Evolutionary conservation across 2,329 filamentous ascomycete genomes (phyloP).

Genomic region (Colletotrichum shisoi): DNA sequence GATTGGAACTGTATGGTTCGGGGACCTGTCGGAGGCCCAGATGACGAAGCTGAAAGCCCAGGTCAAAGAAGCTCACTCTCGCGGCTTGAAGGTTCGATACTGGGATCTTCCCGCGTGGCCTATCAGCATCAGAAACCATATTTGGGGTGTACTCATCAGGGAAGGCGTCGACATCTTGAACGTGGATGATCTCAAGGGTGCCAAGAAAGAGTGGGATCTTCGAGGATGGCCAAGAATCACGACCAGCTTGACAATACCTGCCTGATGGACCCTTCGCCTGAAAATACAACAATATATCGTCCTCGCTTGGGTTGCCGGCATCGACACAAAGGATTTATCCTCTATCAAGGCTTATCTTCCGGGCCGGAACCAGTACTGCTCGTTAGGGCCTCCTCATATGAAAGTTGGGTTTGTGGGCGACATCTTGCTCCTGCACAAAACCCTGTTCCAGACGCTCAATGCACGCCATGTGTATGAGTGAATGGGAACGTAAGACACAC

Average conservation of each 20-base stretch:
- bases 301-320: neutral
- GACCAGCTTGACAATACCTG: constrained; percentile 11
- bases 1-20: constrained; percentile 61
- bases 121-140: constrained; percentile 58
- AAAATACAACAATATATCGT: neutral
- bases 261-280: neutral
- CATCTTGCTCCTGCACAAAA: neutral
- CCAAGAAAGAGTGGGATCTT: constrained; percentile 51
- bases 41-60: constrained; percentile 55
- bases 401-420: too few relatives aligned
- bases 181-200: constrained; percentile 65
- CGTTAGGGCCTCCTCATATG: neutral
- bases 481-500: too few relatives aligned
- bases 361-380: neutral
- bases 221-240: constrained; percentile 31
- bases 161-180: constrained; percentile 69
- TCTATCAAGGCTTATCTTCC: neutral
- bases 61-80: constrained; percentile 58
- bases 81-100: constrained; percentile 65
- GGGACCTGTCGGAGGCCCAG: constrained; percentile 56
- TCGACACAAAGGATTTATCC: neutral
- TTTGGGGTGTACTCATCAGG: constrained; percentile 64
- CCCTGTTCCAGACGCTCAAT: neutral
- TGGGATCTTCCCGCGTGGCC: constrained; percentile 70
- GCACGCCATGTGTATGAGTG: neutral